Base-by-base conservation (phyloP, 441 rosid species). In the Pelargonium cotyledonis region DNA sequence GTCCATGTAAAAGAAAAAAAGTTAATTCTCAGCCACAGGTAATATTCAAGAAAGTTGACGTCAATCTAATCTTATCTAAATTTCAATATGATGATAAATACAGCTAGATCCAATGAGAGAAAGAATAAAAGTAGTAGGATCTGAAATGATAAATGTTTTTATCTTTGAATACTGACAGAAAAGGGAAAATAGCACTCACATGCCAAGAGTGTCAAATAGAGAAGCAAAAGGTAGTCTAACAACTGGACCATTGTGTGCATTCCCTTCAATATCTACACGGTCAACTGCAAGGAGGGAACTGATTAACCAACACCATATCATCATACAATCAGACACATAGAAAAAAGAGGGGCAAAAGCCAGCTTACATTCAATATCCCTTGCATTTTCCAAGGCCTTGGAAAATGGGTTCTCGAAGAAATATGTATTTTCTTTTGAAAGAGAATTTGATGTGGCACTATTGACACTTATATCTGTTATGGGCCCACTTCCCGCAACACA, bases 191-290 rank as follows among this genome's bases (percentile, higher is more conserved):
- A 55, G 61, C 18, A 16, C 97, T 86, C 81, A 95, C 99, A 82
- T 84, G 83, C 98, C 96, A 67, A 95, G 97, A 69, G 98, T 88
- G 72, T 92, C 98, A 78, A 89, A 95, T 43, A 95, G 80, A 49
- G 97, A 83, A 57, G 98, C 98, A 83, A 92, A 92, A 18, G 98
- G 95, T 68, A 95, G 67, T 78, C 90, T 86, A 84, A 89, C 92
- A 41, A 79, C 80, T 53, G 76, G 83, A 61, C 90, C 90, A 78
- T 74, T 67, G 51, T 76, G 79, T 66, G 85, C 82, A 80, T 85
- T 88, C 70, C 88, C 95, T 76, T 95, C 98, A 55, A 90, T 75
- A 81, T 95, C 97, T 18, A 79, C 84, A 72, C 86, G 96, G 72
- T 93, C 93, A 82, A 92, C 98, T 90, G 89, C 81, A 83, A 79